Evolutionary conservation across 2,329 filamentous ascomycete species (phyloP).

Genomic region (Aurifilum marmelostoma): DNA sequence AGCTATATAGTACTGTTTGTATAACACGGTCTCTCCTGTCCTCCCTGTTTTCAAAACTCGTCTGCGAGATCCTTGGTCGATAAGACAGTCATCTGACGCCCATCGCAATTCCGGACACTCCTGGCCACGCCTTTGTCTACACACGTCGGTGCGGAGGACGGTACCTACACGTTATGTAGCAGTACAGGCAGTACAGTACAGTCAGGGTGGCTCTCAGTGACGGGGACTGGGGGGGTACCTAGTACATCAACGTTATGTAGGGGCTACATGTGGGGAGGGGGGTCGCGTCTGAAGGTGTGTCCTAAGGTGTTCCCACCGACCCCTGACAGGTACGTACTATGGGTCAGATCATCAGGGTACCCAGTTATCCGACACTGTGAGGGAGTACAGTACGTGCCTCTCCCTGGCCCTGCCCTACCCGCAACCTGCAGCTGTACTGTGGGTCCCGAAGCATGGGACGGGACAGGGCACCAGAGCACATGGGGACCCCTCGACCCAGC

Average conservation of each 20-base stretch:
- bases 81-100: constrained; percentile 1
- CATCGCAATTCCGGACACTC: constrained; percentile 17
- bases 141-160: background rate
- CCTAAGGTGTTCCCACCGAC: background rate
- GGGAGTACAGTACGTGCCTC: background rate
- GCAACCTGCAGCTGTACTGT: background rate
- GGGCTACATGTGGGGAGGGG: background rate
- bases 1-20: background rate
- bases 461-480: constrained; percentile 1
- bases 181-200: background rate
- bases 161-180: background rate
- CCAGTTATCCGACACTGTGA: background rate
- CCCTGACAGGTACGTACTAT: background rate
- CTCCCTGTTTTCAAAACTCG: background rate
- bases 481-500: background rate
- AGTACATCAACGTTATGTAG: background rate
- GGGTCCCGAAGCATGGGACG: constrained; percentile 7
- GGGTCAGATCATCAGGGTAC: background rate
- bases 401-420: constrained; percentile 7
- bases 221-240: background rate
- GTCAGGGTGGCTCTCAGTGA: background rate
- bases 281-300: background rate
- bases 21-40: background rate
- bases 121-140: background rate
- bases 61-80: constrained; percentile 1